Conservation (phyloP, 2,329 filamentous ascomycete species). For the Epichloe uncinata region DNA sequence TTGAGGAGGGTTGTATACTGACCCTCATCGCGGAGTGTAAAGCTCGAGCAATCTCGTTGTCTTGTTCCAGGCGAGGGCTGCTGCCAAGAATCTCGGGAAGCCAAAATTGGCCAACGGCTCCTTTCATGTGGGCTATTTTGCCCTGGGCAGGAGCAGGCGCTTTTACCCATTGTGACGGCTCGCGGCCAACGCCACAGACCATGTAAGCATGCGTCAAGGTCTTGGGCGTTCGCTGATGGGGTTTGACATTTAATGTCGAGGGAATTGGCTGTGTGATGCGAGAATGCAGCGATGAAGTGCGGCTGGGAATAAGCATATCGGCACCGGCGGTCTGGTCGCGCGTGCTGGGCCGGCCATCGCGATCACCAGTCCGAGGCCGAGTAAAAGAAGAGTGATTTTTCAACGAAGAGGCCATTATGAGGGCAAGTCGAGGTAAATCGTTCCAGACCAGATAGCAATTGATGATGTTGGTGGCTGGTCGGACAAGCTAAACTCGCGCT, state of each 20-base stretch:
- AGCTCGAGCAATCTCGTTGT: conserved; percentile 90
- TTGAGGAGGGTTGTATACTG: conserved; percentile 23
- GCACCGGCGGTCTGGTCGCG: conserved; percentile 52
- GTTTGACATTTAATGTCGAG: conserved; percentile 70
- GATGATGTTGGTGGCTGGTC: not conserved
- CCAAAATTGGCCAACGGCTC: conserved; percentile 95
- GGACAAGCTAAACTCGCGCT: not conserved
- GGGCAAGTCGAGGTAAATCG: not conserved
- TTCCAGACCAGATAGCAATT: not conserved
- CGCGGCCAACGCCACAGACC: conserved; percentile 95
- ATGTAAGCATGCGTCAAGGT: conserved; percentile 98
- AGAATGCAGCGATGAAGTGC: conserved; percentile 93
- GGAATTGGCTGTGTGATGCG: conserved; percentile 94
- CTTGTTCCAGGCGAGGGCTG: conserved; percentile 89
- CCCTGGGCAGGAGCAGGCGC: conserved; percentile 77
- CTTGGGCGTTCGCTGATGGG: conserved; percentile 82
- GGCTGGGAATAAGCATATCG: conserved; percentile 84
- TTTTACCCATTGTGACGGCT: conserved; percentile 98
- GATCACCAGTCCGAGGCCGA: conserved; percentile 52
- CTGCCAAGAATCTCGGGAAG: conserved; percentile 94
- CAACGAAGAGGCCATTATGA: conserved; percentile 58
- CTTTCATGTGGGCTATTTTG: conserved; percentile 99
- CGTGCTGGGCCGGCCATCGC: conserved; percentile 63
- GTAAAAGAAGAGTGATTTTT: conserved; percentile 62
- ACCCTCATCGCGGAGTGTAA: conserved; percentile 94